Evolutionary conservation across 305 asterid genomes (phyloP).

Genomic region (Fraxinus nigra): DNA sequence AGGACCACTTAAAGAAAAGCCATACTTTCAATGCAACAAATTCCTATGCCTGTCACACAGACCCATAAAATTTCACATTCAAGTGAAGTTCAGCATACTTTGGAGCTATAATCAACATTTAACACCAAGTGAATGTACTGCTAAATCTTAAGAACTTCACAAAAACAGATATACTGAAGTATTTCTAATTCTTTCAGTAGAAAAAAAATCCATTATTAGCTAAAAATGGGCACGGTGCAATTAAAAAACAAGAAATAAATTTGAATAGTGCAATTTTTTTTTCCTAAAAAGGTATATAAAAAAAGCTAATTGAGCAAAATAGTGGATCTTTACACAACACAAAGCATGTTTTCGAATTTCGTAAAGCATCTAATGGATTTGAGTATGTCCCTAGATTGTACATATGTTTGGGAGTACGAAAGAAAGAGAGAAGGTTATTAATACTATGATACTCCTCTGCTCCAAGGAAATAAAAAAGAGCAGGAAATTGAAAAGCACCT

Average conservation of each 20-base stretch:
- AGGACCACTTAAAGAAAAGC: not conserved
- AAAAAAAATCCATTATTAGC: not conserved
- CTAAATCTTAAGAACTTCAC: not conserved
- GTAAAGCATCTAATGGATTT: not conserved
- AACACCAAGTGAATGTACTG: not conserved
- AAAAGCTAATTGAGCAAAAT: not conserved
- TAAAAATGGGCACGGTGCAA: not conserved
- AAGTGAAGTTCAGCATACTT: not conserved
- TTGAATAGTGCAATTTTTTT: not conserved
- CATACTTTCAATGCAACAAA: not conserved
- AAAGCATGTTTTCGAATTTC: not conserved
- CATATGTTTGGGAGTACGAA: not conserved
- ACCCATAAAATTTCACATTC: slow-evolving; percentile 1
- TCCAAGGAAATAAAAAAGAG: not conserved
- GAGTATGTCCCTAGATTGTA: not conserved
- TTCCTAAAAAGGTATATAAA: not conserved
- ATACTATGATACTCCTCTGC: not conserved
- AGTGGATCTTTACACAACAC: not conserved
- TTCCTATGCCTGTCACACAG: slow-evolving; percentile 1
- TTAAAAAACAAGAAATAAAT: not conserved
- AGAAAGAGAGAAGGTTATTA: not conserved
- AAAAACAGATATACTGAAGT: not conserved
- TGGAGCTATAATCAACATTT: not conserved
- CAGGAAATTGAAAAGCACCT: not conserved
- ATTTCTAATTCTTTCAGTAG: not conserved